Evolutionary conservation across 2,329 filamentous ascomycete genomes (phyloP), one percentile per base, ranked within the genome.

Genomic region (Venturia aucupariae): DNA sequence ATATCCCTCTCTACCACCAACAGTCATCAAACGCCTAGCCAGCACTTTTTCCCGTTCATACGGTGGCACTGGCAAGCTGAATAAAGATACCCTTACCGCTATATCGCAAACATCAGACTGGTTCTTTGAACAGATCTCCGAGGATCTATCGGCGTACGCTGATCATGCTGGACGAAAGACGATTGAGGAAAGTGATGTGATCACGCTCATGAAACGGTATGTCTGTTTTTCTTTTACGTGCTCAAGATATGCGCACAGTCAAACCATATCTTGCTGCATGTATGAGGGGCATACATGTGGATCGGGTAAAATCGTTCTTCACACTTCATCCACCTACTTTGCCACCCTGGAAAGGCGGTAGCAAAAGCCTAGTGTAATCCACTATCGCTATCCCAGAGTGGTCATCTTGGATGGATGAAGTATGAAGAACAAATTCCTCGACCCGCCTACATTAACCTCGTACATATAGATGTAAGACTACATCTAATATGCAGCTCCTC

Each of bases 51-150:
- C 88, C 24, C 85, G 86, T 69, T 84, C 84, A 4, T 84, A 86
- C 55, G 86, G 86, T 24, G 79, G 82, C 11, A 82, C 82, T 69
- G 90, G 88, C 69, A 90, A 87, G 68, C 83, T 96, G 59, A 86
- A 82, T 65, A 85, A 88, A 57, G 90, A 94, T 62, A 87, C 89
- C 1, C 77, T 96, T 44, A 82, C 84, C 38, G 87, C 88, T 4
- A 85, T 96, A 63, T 86, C 88, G 70, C 87, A 91, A 72, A 90
- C 91, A 0, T 90, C 90, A 2, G 90, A 95, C 67, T 94, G 90
- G 88, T 96, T 92, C 75, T 96, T 96, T 73, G 90, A 95, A 76
- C 92, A 96, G 74, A 79, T 90, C 2, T 86, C 89, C 60, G 89
- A 92, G 66, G 91, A 96, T 72, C 77, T 96, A 64, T 84, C 84